phyloP scores from a whole-genome alignment of 306 rosid genomes.

The Hippophae rhamnoides region DNA sequence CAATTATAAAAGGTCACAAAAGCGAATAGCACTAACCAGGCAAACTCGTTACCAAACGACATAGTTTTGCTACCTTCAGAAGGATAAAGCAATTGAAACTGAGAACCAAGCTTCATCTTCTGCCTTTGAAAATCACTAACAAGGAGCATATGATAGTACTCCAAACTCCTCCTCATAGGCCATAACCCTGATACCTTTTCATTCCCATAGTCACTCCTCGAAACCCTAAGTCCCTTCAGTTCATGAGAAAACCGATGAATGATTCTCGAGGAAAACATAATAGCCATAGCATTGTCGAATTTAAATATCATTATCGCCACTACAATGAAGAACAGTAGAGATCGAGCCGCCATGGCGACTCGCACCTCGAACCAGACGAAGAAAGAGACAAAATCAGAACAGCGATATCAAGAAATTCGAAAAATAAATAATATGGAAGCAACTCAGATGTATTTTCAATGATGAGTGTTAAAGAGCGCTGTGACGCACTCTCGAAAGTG shows the following conservation, averaged over 20 bases:
- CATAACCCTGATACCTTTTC: constrained; percentile 16
- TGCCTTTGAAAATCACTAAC: constrained; percentile 49
- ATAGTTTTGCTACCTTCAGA: constrained; percentile 64
- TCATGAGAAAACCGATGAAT: constrained; percentile 77
- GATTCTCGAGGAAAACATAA: constrained; percentile 38
- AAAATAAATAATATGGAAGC: too few species aligned
- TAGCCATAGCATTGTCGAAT: constrained; percentile 27
- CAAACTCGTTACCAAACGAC: constrained; percentile 78
- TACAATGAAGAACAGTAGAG: constrained; percentile 19
- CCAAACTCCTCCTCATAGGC: constrained; percentile 41
- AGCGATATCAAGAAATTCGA: too few species aligned
- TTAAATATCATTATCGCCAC: constrained; percentile 10
- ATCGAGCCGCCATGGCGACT: constrained; percentile 28
- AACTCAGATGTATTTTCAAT: too few species aligned
- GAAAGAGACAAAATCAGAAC: too few species aligned
- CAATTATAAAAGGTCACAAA: not conserved
- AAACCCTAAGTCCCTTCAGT: constrained; percentile 32
- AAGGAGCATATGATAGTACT: constrained; percentile 45
- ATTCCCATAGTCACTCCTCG: constrained; percentile 16
- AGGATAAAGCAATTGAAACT: constrained; percentile 55
- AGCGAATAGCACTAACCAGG: constrained; percentile 41
- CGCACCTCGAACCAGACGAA: too few species aligned
- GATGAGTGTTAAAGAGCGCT: too few species aligned
- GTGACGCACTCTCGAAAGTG: too few species aligned
- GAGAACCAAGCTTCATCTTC: constrained; percentile 46